Percentiles rank a stretch among this genome's conserved stretches.
Conservation (phyloP, 805 yeast species). For the Maudiozyma barnettii region DNA sequence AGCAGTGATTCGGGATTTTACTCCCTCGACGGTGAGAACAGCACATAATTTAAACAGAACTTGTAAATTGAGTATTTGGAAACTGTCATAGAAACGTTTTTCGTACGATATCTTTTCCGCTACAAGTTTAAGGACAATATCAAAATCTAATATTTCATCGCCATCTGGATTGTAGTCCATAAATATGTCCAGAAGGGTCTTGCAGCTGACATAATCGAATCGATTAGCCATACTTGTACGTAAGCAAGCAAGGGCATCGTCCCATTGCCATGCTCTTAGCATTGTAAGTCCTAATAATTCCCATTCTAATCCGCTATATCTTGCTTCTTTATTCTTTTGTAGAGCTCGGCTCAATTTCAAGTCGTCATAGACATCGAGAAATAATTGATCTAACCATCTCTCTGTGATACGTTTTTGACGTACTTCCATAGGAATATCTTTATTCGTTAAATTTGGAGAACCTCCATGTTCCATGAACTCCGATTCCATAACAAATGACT, state of each 20-base stretch:
- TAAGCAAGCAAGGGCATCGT: conserved; percentile 43
- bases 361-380: conserved; percentile 30
- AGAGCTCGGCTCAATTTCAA: conserved; percentile 24
- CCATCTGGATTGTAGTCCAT: conserved; percentile 9
- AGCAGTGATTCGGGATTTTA: conserved; percentile 16
- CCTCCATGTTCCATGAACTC: conserved; percentile 35
- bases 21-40: conserved; percentile 13
- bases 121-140: conserved; percentile 34
- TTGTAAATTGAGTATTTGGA: conserved; percentile 35
- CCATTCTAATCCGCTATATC: conserved; percentile 66
- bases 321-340: conserved; percentile 25
- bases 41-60: conserved; percentile 34
- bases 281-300: conserved; percentile 55
- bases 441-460: conserved; percentile 1
- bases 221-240: conserved; percentile 45
- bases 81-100: conserved; percentile 54
- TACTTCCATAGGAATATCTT: conserved; percentile 14
- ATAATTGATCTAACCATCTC: conserved; percentile 28
- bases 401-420: conserved; percentile 26
- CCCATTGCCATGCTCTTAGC: conserved; percentile 38
- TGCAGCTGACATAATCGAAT: conserved; percentile 54
- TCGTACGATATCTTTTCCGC: conserved; percentile 52
- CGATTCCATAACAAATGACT: conserved; percentile 72
- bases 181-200: conserved; percentile 37
- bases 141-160: conserved; percentile 18